Conservation (phyloP, 2,329 filamentous ascomycete genomes). For the Sporothrix pallida region DNA sequence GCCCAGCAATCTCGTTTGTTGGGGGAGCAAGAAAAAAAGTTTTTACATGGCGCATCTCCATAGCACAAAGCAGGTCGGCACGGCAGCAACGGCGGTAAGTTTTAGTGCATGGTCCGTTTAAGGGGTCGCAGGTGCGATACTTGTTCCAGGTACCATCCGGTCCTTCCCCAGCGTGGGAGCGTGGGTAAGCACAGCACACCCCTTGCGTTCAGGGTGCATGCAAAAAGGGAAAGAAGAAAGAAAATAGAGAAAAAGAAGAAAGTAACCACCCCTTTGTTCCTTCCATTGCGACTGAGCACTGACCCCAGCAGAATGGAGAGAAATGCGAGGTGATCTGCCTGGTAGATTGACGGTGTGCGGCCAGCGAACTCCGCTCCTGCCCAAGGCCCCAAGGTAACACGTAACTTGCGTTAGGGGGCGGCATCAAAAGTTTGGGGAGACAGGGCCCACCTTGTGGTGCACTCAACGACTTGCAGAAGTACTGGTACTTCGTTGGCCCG, state of each 20-base stretch:
- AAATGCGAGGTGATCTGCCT: slow-evolving; percentile 13
- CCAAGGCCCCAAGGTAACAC: slow-evolving; percentile 9
- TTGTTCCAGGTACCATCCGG: background rate
- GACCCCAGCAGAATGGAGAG: slow-evolving; percentile 10
- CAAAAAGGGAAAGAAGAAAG: too few relatives aligned
- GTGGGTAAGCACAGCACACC: slow-evolving; percentile 32
- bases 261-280: slow-evolving; percentile 26
- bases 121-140: slow-evolving; percentile 18
- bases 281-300: slow-evolving; percentile 19
- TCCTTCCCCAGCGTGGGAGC: background rate
- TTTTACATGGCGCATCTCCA: slow-evolving; percentile 11
- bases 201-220: slow-evolving; percentile 16
- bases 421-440: slow-evolving; percentile 18
- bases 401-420: slow-evolving; percentile 13
- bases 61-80: slow-evolving; percentile 24
- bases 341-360: background rate
- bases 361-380: slow-evolving; percentile 3
- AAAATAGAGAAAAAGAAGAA: background rate
- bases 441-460: slow-evolving; percentile 5
- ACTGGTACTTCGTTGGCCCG: slow-evolving; percentile 24
- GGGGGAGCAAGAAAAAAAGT: slow-evolving; percentile 33
- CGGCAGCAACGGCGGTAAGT: slow-evolving; percentile 27
- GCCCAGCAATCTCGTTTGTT: slow-evolving; percentile 38
- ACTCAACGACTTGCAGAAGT: slow-evolving; percentile 24
- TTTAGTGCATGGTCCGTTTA: background rate